Evolutionary conservation across 1,139 yeast species (phyloP).

Genomic region (Spencermartinsiella ligniputridi): DNA sequence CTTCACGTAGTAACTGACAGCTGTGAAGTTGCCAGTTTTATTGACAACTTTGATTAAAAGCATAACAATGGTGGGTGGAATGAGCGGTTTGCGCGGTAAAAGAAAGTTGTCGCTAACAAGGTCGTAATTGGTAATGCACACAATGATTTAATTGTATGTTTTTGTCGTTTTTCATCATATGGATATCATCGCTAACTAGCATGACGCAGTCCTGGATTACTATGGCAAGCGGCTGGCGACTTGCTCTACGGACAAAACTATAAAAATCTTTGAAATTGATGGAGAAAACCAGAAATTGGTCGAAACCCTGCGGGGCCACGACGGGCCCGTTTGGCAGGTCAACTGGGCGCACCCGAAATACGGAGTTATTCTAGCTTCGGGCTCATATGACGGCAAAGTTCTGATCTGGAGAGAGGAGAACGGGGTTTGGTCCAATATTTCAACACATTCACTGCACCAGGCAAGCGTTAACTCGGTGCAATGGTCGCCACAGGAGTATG

Average conservation of each 20-base stretch:
- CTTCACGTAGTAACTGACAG: no score
- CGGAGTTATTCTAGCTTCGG: constrained; percentile 90
- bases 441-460: constrained; percentile 82
- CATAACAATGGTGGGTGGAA: no score
- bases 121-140: constrained; percentile 36
- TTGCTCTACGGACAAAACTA: constrained; percentile 90
- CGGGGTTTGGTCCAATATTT: constrained; percentile 82
- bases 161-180: no score
- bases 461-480: constrained; percentile 92
- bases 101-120: constrained; percentile 19
- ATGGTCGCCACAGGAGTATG: constrained; percentile 98
- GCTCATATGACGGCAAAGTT: constrained; percentile 93
- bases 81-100: no score
- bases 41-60: no score
- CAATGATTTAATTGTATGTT: constrained; percentile 60
- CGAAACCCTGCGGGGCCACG: constrained; percentile 84
- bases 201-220: constrained; percentile 95
- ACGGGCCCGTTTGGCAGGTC: constrained; percentile 99
- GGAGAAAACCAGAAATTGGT: constrained; percentile 66
- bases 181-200: no score
- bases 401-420: constrained; percentile 93
- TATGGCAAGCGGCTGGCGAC: constrained; percentile 95
- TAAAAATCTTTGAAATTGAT: constrained; percentile 87
- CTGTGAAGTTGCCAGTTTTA: no score
- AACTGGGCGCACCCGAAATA: constrained; percentile 99